phyloP scores from a whole-genome alignment of 2,329 filamentous ascomycete genomes.

The Kalmusia sp. region DNA sequence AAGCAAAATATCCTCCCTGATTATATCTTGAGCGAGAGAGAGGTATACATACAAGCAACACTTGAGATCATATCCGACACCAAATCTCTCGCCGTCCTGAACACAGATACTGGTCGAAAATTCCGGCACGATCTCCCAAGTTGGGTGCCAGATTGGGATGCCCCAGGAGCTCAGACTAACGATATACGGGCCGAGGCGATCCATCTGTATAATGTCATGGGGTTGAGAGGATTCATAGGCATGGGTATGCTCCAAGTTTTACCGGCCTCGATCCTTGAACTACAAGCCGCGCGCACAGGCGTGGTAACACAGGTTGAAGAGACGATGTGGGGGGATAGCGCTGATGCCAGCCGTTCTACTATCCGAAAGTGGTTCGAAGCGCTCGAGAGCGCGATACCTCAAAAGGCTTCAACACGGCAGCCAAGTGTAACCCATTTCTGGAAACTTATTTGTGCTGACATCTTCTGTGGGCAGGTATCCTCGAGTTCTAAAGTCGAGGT shows the following conservation, averaged over 20 bases:
- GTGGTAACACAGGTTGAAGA: background rate
- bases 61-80: conserved; percentile 9
- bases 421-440: background rate
- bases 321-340: conserved; percentile 1
- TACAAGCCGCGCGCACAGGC: background rate
- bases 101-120: conserved; percentile 21
- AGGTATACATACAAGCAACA: conserved; percentile 17
- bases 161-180: conserved; percentile 12
- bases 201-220: background rate
- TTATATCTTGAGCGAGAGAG: conserved; percentile 13
- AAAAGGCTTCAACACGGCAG: too few species aligned
- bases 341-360: background rate
- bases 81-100: conserved; percentile 14
- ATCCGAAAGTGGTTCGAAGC: background rate
- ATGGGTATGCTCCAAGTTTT: background rate
- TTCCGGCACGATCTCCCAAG: conserved; percentile 23
- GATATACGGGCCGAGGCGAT: background rate
- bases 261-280: background rate
- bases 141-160: conserved; percentile 30
- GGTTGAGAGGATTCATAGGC: background rate
- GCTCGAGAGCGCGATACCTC: background rate
- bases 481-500: background rate
- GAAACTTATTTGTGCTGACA: background rate
- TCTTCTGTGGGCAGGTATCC: background rate
- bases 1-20: conserved; percentile 10